Evolutionary conservation across 2,329 filamentous ascomycete species (phyloP).

Genomic region (Paecilomyces fulvus): DNA sequence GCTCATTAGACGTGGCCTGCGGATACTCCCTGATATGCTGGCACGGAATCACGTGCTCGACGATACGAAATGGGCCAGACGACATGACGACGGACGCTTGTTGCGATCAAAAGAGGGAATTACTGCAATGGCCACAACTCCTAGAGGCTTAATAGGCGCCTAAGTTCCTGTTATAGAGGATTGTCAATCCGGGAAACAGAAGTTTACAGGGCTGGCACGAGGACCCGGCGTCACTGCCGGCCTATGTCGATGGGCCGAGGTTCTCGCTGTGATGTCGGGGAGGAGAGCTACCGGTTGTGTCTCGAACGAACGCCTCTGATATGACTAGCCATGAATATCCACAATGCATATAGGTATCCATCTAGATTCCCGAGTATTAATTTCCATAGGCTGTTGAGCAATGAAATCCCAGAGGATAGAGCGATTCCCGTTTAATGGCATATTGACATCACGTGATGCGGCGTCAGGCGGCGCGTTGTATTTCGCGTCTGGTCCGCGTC

Average conservation of each 20-base stretch:
- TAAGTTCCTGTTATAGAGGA: neutral
- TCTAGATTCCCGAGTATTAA: neutral
- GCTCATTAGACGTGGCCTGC: slow-evolving; percentile 59
- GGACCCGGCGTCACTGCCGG: slow-evolving; percentile 17
- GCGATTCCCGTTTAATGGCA: neutral
- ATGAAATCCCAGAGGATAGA: neutral
- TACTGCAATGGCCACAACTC: neutral
- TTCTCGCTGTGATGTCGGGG: neutral
- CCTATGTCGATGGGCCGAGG: slow-evolving; percentile 2
- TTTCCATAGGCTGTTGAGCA: neutral
- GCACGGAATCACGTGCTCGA: slow-evolving; percentile 64
- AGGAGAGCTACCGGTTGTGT: neutral
- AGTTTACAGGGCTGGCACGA: neutral
- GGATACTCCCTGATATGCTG: slow-evolving; percentile 79
- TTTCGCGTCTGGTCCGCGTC: slow-evolving; percentile 11
- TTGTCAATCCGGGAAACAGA: neutral
- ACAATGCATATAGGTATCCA: neutral
- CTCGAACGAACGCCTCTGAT: neutral
- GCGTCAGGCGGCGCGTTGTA: slow-evolving; percentile 13
- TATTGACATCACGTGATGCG: slow-evolving; percentile 14
- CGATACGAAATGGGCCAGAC: slow-evolving; percentile 48
- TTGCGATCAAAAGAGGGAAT: neutral
- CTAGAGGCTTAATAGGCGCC: neutral
- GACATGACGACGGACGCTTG: slow-evolving; percentile 17
- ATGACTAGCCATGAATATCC: neutral